Conservation (phyloP, 164 flowering plant genomes). For the Tetracentron sinense region DNA sequence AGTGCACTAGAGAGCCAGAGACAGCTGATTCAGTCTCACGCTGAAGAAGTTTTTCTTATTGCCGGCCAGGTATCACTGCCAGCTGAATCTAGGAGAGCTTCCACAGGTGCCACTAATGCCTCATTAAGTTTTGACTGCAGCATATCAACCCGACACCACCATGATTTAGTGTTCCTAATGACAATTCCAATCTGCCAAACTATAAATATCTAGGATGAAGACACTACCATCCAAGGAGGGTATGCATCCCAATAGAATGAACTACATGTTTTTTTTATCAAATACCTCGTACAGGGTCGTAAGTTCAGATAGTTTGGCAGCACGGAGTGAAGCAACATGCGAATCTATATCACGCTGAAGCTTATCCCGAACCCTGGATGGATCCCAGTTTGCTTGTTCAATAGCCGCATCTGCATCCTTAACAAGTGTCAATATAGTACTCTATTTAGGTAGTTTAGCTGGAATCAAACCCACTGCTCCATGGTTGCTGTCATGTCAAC, state of each 20-base stretch:
- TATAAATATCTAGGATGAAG: background rate
- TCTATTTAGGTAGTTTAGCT: background rate
- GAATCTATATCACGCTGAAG: slow-evolving; percentile 85
- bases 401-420: slow-evolving; percentile 53
- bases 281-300: slow-evolving; percentile 73
- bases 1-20: slow-evolving; percentile 67
- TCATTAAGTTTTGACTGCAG: slow-evolving; percentile 66
- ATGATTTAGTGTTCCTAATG: background rate
- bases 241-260: background rate
- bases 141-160: background rate
- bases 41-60: slow-evolving; percentile 71
- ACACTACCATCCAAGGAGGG: background rate
- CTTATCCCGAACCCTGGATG: slow-evolving; percentile 74
- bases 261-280: background rate
- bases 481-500: too few relatives aligned
- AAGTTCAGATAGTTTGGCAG: slow-evolving; percentile 73
- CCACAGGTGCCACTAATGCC: slow-evolving; percentile 84
- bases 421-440: slow-evolving; percentile 7
- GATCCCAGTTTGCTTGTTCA: slow-evolving; percentile 73
- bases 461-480: too few relatives aligned
- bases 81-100: slow-evolving; percentile 86
- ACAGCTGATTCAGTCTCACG: slow-evolving; percentile 78
- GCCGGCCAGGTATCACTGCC: slow-evolving; percentile 85
- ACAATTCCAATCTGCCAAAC: background rate
- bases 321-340: slow-evolving; percentile 70